Evolutionary conservation across 176 grass and related monocot genomes (phyloP).

Genomic region (Carex kokanica): DNA sequence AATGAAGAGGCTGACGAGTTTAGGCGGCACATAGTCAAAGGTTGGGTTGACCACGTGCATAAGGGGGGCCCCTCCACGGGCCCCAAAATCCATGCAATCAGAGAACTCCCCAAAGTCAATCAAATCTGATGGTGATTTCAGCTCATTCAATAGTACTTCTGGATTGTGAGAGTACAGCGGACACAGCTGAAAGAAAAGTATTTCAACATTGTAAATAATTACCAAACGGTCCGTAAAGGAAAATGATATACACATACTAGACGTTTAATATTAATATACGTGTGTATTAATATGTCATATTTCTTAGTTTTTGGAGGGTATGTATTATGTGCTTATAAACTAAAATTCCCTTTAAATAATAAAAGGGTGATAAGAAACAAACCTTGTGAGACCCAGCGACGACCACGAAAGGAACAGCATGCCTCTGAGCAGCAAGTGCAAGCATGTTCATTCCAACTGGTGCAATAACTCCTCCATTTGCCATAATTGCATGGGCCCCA

Average conservation of each 20-base stretch:
- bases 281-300: background rate
- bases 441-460: constrained; percentile 97
- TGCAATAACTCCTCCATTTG: constrained; percentile 95
- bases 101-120: constrained; percentile 94
- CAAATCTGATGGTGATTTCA: constrained; percentile 89
- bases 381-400: constrained; percentile 98
- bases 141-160: constrained; percentile 80
- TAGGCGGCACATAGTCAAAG: constrained; percentile 91
- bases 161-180: constrained; percentile 95
- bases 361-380: constrained; percentile 17
- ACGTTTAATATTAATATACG: background rate
- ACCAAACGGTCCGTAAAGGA: background rate
- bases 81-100: constrained; percentile 83
- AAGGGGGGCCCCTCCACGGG: constrained; percentile 55
- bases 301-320: background rate
- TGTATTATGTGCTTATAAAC: background rate
- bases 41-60: constrained; percentile 88
- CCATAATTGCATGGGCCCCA: constrained; percentile 98
- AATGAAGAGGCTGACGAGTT: constrained; percentile 92
- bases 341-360: background rate
- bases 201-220: background rate
- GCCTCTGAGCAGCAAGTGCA: constrained; percentile 93
- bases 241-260: background rate
- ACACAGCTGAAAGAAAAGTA: constrained; percentile 47
- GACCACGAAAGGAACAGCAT: constrained; percentile 95